Evolutionary conservation across 1,139 yeast genomes (phyloP).

Genomic region (Yamadazyma sp.): DNA sequence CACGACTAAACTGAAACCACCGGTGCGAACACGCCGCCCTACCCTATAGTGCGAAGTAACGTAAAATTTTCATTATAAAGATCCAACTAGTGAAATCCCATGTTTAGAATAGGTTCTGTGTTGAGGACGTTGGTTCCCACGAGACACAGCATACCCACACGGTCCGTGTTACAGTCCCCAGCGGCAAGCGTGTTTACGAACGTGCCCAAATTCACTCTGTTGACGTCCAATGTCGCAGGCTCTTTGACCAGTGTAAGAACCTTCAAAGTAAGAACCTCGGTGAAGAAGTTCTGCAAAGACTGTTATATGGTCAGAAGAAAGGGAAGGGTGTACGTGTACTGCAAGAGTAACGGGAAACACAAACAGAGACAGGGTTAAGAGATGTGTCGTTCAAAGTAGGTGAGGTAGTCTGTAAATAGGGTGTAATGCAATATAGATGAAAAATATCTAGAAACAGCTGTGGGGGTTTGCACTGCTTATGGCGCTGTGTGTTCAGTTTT

Average conservation of each 20-base stretch:
- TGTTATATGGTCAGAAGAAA: conserved; percentile 93
- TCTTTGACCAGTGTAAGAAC: conserved; percentile 21
- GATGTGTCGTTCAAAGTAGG: background rate
- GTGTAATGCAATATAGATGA: conserved; percentile 5
- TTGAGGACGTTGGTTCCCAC: conserved; percentile 8
- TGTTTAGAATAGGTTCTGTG: conserved; percentile 12
- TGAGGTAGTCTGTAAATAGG: background rate
- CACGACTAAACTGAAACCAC: no score
- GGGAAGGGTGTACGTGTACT: conserved; percentile 89
- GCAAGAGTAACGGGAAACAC: conserved; percentile 91
- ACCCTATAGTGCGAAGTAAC: no score
- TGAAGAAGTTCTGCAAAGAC: conserved; percentile 87
- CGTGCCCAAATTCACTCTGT: background rate
- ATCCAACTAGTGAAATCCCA: conserved; percentile 1
- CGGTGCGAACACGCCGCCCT: no score
- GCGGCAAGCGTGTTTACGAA: background rate
- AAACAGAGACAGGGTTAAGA: conserved; percentile 90
- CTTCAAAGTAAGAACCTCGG: conserved; percentile 64
- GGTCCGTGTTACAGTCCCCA: background rate
- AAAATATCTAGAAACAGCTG: no score
- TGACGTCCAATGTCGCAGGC: conserved; percentile 1
- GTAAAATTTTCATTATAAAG: conserved; percentile 1
- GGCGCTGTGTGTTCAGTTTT: no score
- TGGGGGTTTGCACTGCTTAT: no score
- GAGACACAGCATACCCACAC: background rate